These are phyloP conservation scores for Tetracladium marchalianum DNA, from an alignment of 495 filamentous ascomycete species.

Conservation along the genomic window DNA sequence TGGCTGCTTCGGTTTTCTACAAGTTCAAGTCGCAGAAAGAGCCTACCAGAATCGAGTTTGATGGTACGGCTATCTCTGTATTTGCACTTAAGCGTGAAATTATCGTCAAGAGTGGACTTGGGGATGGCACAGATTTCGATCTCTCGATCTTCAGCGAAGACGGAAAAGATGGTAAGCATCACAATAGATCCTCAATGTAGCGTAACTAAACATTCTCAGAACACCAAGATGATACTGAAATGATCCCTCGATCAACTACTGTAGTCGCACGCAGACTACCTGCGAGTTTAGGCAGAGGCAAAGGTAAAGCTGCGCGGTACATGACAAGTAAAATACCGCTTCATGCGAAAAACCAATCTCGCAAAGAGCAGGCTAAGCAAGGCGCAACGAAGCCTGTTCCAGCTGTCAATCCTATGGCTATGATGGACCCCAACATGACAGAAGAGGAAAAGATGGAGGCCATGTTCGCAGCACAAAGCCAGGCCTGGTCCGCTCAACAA, in stretches of 20 bases:
- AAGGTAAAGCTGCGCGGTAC: constrained; percentile 87
- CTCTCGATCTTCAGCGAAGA: constrained; percentile 87
- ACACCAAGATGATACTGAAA: constrained; percentile 92
- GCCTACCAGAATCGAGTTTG: constrained; percentile 86
- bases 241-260: constrained; percentile 88
- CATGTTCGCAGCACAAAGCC: constrained; percentile 74
- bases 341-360: constrained; percentile 70
- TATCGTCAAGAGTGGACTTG: constrained; percentile 82
- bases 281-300: constrained; percentile 59
- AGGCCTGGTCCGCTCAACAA: constrained; percentile 80
- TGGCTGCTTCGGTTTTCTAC: constrained; percentile 98
- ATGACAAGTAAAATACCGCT: constrained; percentile 94
- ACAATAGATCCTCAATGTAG: not conserved
- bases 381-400: constrained; percentile 23
- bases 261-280: constrained; percentile 86
- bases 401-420: constrained; percentile 43
- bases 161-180: constrained; percentile 71
- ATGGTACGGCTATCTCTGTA: constrained; percentile 96
- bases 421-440: constrained; percentile 63
- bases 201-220: constrained; percentile 41
- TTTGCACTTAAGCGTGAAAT: constrained; percentile 98
- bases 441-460: constrained; percentile 88
- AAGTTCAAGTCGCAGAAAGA: constrained; percentile 99
- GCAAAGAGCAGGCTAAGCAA: constrained; percentile 46
- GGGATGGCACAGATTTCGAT: constrained; percentile 96